Base-by-base conservation (phyloP, 192 early-diverging fungal genomes). In the Endogone sp. region DNA sequence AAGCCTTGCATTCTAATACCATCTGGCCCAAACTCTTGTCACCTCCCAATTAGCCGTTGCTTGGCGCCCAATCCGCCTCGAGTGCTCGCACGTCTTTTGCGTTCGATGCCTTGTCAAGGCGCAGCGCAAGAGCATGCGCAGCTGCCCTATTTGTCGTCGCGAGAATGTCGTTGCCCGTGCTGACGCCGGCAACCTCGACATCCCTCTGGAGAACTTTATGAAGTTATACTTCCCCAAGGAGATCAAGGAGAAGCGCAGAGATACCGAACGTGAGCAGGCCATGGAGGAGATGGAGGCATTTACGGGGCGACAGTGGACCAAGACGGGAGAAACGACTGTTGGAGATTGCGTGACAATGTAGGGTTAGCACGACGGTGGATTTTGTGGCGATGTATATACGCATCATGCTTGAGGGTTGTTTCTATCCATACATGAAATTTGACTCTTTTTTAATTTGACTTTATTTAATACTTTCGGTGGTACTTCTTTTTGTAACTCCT, bases 41-140 rank as follows among this genome's bases (percentile, higher is more conserved):
- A 25, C 37, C 49, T 67, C 3, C 29, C 29, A 59, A 28, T 68
- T 28, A 86, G 87, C 82, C 37, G 78, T 94, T 37, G 78, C 84
- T 0, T 94, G 91, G 91, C 84, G 86, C 30, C 93, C 93, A 25
- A 86, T 94, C 63, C 88, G 92, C 9, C 77, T 94, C 10, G 74
- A 75, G 21, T 94, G 93, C 77, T 65, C 70, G 0, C 93, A 94
- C 69, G 81, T 92, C 3, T 94, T 91, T 64, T 94, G 93, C 74
- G 84, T 90, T 4, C 87, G 89, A 2, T 94, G 93, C 66, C 65
- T 94, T 32, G 82, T 94, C 58, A 92, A 93, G 58, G 90, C 93
- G 0, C 85, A 88, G 16, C 62, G 75, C 3, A 81, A 89, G 23
- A 71, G 75, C 10, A 85, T 93, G 72, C 70, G 73, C 49, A 69